A percentile compares a stretch with the other conserved stretches of the same genome.
phyloP scores from a whole-genome alignment of 345 rosid species.

The Lagerstroemia speciosa region DNA sequence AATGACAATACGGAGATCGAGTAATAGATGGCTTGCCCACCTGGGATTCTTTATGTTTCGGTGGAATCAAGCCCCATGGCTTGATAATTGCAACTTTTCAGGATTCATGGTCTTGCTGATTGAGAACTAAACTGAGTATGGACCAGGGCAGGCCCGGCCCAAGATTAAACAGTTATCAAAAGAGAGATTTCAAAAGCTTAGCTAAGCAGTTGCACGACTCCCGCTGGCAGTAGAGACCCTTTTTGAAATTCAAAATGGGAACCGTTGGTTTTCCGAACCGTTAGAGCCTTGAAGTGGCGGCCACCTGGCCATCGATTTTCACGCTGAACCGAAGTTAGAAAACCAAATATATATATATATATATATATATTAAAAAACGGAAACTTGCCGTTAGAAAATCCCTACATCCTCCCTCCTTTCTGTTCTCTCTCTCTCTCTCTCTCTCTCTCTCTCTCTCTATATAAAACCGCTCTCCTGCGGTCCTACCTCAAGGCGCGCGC shows the following conservation, averaged over 20 bases:
- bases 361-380: background rate
- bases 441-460: constrained; percentile 3
- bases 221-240: background rate
- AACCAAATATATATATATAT: background rate
- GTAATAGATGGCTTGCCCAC: too few relatives aligned
- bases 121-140: too few relatives aligned
- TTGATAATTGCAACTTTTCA: too few relatives aligned
- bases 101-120: too few relatives aligned
- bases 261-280: constrained; percentile 10
- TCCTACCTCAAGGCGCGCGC: too few relatives aligned
- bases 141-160: background rate
- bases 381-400: background rate
- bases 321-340: background rate
- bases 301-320: constrained; percentile 15
- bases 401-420: background rate
- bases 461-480: background rate
- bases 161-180: background rate
- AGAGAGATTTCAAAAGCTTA: background rate
- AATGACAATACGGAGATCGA: too few relatives aligned
- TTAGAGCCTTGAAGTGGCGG: constrained; percentile 11
- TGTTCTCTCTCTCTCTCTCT: background rate
- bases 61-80: too few relatives aligned
- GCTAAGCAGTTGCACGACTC: background rate
- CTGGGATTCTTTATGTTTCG: too few relatives aligned
- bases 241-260: constrained; percentile 1